These are phyloP conservation scores for Allantophomopsis lycopodina DNA, from an alignment of 2,329 filamentous ascomycete genomes.

Conservation along the genomic window DNA sequence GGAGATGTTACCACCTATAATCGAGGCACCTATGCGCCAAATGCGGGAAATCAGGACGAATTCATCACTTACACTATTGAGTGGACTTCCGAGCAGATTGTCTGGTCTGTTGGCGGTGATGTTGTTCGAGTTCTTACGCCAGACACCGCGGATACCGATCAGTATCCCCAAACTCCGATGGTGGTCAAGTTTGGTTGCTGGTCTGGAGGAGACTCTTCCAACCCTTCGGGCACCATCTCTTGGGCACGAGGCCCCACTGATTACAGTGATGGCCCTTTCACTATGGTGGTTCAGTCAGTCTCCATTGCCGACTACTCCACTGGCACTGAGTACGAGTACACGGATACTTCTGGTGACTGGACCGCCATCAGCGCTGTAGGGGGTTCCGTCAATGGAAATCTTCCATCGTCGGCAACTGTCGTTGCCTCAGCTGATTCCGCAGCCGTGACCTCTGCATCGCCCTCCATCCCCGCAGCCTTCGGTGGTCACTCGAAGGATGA, in stretches of 20 bases:
- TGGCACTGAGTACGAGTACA: slow-evolving; percentile 72
- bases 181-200: slow-evolving; percentile 84
- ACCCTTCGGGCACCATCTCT: slow-evolving; percentile 67
- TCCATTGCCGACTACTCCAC: slow-evolving; percentile 85
- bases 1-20: slow-evolving; percentile 77
- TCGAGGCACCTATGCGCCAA: slow-evolving; percentile 67
- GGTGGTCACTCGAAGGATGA: slow-evolving; percentile 32
- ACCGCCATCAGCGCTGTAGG: slow-evolving; percentile 69
- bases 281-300: slow-evolving; percentile 69
- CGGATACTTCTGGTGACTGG: slow-evolving; percentile 66
- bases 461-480: slow-evolving; percentile 57
- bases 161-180: slow-evolving; percentile 95
- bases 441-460: slow-evolving; percentile 45
- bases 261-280: slow-evolving; percentile 72
- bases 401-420: slow-evolving; percentile 35
- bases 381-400: slow-evolving; percentile 60
- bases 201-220: slow-evolving; percentile 73
- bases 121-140: slow-evolving; percentile 65
- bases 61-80: slow-evolving; percentile 86
- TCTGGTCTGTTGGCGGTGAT: slow-evolving; percentile 73
- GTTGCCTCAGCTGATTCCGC: slow-evolving; percentile 40
- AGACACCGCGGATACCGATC: slow-evolving; percentile 50
- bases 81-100: slow-evolving; percentile 75
- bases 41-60: slow-evolving; percentile 51
- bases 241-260: slow-evolving; percentile 84